Evolutionary conservation across 2,329 filamentous ascomycete species (phyloP), one percentile per base, ranked within the genome.

Genomic region (Orbilia javanica): DNA sequence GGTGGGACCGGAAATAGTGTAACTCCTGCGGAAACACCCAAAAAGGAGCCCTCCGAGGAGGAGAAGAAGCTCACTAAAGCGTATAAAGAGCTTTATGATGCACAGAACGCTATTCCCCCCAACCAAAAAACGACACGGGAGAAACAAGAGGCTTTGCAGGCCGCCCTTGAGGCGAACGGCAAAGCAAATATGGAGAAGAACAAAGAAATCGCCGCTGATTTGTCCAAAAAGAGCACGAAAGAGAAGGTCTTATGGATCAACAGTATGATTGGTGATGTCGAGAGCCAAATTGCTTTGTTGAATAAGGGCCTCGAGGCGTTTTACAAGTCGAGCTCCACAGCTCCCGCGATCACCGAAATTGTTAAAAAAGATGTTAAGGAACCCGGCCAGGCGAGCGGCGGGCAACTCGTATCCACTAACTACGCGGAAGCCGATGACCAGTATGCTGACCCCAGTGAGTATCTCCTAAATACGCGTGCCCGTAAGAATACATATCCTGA

Each of bases 271-370:
- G 46, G 36, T 63, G 57, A 63, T 46, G 57, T 63, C 57, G 10
- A 63, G 8, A 63, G 36, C 57, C 57, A 63, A 20, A 63, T 63
- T 63, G 57, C 8, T 29, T 63, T 63, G 57, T 36, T 63, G 25
- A 63, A 46, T 44, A 63, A 63, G 57, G 57, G 57, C 57, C 57
- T 63, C 36, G 57, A 63, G 57, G 57, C 34, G 34, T 63, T 63
- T 46, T 63, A 63, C 57, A 63, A 63, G 57, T 63, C 57, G 34
- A 63, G 57, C 57, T 63, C 57, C 57, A 63, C 57, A 46, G 57
- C 36, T 63, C 57, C 57, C 36, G 57, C 57, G 57, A 63, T 63
- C 57, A 63, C 57, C 36, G 57, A 63, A 44, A 63, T 63, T 63
- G 57, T 63, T 63, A 63, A 44, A 36, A 63, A 63, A 46, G 57